A percentile compares a stretch with the other conserved stretches of the same genome.
Conservation (phyloP, 2,329 filamentous ascomycete species). For the Spiromastix sp. region DNA sequence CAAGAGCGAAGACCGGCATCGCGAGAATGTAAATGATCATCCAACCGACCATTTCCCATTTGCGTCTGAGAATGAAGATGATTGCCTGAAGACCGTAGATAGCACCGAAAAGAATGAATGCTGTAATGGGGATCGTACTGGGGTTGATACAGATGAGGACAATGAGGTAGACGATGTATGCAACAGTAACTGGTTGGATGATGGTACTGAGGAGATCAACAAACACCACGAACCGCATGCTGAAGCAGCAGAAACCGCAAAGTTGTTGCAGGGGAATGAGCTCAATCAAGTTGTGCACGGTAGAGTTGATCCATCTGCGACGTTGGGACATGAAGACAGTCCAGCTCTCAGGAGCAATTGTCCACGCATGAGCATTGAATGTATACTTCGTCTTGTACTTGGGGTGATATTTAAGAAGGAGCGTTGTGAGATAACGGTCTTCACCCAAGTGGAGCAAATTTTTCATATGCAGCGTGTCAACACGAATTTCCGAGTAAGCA, state of each 20-base stretch:
- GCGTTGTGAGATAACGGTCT: slow-evolving; percentile 91
- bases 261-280: slow-evolving; percentile 87
- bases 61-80: slow-evolving; percentile 91
- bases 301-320: slow-evolving; percentile 99
- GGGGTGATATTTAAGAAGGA: slow-evolving; percentile 82
- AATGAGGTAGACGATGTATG: slow-evolving; percentile 83
- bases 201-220: slow-evolving; percentile 85
- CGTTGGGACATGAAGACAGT: slow-evolving; percentile 92
- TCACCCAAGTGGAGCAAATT: slow-evolving; percentile 93
- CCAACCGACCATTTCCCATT: slow-evolving; percentile 99
- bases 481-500: slow-evolving; percentile 80
- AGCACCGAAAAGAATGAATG: slow-evolving; percentile 84
- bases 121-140: slow-evolving; percentile 63
- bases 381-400: slow-evolving; percentile 99
- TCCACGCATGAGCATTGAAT: slow-evolving; percentile 86
- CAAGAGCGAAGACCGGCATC: slow-evolving; percentile 84
- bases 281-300: slow-evolving; percentile 93
- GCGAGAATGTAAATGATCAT: slow-evolving; percentile 93
- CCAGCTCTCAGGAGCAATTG: slow-evolving; percentile 92
- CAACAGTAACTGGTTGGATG: slow-evolving; percentile 81
- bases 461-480: slow-evolving; percentile 98
- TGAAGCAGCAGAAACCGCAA: slow-evolving; percentile 99
- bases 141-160: slow-evolving; percentile 55
- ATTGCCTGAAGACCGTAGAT: slow-evolving; percentile 95
- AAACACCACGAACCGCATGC: slow-evolving; percentile 97